Percentiles rank a stretch among this genome's conserved stretches.
Conservation (phyloP, 2,329 filamentous ascomycete genomes). For the Metarhizium anisopliae region DNA sequence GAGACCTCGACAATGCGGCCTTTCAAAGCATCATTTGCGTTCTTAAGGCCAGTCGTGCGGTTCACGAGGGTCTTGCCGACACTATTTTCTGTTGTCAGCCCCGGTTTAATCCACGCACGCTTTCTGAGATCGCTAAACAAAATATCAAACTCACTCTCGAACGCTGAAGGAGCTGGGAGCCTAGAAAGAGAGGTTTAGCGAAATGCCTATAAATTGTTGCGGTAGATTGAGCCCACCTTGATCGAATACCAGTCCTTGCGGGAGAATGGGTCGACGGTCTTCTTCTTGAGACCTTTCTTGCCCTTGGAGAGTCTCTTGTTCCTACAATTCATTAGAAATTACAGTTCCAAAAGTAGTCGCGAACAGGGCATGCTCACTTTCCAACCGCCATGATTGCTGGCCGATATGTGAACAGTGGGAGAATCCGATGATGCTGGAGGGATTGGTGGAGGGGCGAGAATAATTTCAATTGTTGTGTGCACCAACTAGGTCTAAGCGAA, state of each 20-base stretch:
- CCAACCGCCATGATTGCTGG: conserved; percentile 52
- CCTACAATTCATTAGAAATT: conserved; percentile 38
- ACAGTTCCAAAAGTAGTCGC: conserved; percentile 4
- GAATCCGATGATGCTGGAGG: conserved; percentile 34
- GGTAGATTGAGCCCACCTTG: conserved; percentile 54
- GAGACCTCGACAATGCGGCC: conserved; percentile 98
- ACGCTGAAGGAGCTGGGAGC: conserved; percentile 92
- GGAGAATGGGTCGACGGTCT: conserved; percentile 92
- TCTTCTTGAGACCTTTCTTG: conserved; percentile 99
- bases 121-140: background rate
- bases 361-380: conserved; percentile 38
- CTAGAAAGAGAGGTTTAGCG: conserved; percentile 31
- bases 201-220: background rate
- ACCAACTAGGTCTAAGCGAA: conserved; percentile 30
- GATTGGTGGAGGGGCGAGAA: conserved; percentile 30
- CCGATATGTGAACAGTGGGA: conserved; percentile 34
- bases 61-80: conserved; percentile 99
- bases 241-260: conserved; percentile 99
- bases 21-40: conserved; percentile 98
- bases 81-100: conserved; percentile 39
- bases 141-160: conserved; percentile 69
- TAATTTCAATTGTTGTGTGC: conserved; percentile 33
- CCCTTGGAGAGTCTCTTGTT: conserved; percentile 99
- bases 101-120: background rate
- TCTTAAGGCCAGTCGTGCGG: conserved; percentile 99